phyloP scores from a whole-genome alignment of 225 moss, liverwort and hornwort genomes.

The Marchantia polymorpha region DNA sequence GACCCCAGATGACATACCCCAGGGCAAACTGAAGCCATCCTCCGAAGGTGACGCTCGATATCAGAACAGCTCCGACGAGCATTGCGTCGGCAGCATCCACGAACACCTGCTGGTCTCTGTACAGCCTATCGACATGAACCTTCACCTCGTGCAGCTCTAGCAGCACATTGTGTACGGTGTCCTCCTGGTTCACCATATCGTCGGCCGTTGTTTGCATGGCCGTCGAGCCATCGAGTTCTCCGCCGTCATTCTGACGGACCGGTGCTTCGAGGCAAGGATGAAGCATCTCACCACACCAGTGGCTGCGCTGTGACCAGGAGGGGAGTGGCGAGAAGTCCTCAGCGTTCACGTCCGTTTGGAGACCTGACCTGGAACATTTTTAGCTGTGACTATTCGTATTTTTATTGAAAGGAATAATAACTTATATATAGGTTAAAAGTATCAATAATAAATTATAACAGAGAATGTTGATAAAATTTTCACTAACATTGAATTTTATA shows the following conservation, averaged over 20 bases:
- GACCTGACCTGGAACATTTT: too few relatives aligned
- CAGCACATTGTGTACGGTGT: not conserved
- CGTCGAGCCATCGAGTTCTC: slow-evolving; percentile 1
- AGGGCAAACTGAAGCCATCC: slow-evolving; percentile 50
- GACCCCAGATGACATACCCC: slow-evolving; percentile 33
- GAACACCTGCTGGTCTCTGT: slow-evolving; percentile 47
- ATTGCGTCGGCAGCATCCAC: slow-evolving; percentile 53
- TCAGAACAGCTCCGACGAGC: slow-evolving; percentile 44
- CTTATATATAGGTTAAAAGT: too few relatives aligned
- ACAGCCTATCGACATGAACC: slow-evolving; percentile 42
- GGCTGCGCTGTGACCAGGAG: not conserved
- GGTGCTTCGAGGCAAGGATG: not conserved
- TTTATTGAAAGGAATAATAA: too few relatives aligned
- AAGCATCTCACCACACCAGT: slow-evolving; percentile 14
- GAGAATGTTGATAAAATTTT: too few relatives aligned
- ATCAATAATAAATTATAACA: too few relatives aligned
- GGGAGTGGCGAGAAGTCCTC: slow-evolving; percentile 20
- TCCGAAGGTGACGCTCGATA: slow-evolving; percentile 43
- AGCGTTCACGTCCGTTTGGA: slow-evolving; percentile 2
- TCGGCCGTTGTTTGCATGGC: not conserved
- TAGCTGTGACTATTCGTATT: too few relatives aligned
- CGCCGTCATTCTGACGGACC: not conserved
- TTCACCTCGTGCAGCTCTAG: slow-evolving; percentile 35
- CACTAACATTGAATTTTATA: too few relatives aligned
- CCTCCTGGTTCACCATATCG: not conserved